Evolutionary conservation across 2,329 filamentous ascomycete genomes (phyloP), one percentile per base, ranked within the genome.

Genomic region (Phyllosticta citriasiana): DNA sequence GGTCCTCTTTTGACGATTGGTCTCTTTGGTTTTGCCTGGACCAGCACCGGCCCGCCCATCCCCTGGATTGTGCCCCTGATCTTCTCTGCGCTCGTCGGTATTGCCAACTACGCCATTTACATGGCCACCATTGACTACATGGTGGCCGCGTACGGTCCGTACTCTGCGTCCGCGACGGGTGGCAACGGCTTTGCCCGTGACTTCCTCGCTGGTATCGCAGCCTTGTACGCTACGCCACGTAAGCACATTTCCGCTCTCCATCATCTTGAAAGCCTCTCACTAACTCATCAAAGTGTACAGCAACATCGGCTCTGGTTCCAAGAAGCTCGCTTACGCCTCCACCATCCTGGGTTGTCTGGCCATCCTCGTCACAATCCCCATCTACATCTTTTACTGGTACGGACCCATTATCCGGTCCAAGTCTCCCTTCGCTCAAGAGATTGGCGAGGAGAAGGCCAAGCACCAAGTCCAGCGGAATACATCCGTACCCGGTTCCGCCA

Each of bases 91-190:
- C 76, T 88, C 53, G 84, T 91, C 57, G 88, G 86, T 24, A 85
- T 91, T 57, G 87, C 87, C 60, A 91, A 91, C 68, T 88, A 87
- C 62, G 77, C 82, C 35, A 88, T 89, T 62, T 89, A 89, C 74
- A 88, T 88, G 84, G 85, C 86, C 1, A 88, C 86, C 1, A 88
- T 89, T 65, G 86, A 91, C 72, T 91, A 91, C 74, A 89, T 89
- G 82, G 82, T 89, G 14, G 85, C 84, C 57, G 84, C 86, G 0
- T 88, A 89, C 66, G 88, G 88, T 0, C 83, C 84, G 0, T 90
- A 89, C 70, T 84, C 86, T 2, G 87, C 88, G 1, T 89, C 86
- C 0, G 88, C 88, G 0, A 90, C 88, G 0, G 88, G 88, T 51
- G 88, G 88, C 22, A 91, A 91, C 64, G 88, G 87, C 1, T 89